Percentiles rank a stretch among this genome's conserved stretches.
phyloP scores from a whole-genome alignment of 2,329 filamentous ascomycete genomes.

The Calonectria leucothoes region DNA sequence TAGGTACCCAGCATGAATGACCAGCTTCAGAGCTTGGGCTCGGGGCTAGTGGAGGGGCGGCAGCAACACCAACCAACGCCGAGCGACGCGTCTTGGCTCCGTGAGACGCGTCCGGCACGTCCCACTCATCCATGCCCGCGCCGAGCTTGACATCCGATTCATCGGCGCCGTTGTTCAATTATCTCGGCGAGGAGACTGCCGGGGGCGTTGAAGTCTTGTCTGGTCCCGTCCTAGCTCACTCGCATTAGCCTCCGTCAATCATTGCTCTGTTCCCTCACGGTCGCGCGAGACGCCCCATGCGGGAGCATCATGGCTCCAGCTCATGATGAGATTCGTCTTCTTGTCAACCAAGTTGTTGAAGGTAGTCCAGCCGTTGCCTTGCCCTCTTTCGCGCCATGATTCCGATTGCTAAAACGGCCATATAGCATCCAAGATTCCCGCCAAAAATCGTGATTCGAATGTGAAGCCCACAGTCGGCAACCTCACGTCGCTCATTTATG shows the following conservation, averaged over 20 bases:
- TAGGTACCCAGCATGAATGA: background rate
- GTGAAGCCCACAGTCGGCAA: conserved; percentile 74
- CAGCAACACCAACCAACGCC: background rate
- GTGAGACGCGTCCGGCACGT: conserved; percentile 21
- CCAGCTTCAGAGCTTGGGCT: background rate
- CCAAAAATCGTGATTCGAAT: conserved; percentile 73
- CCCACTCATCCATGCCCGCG: conserved; percentile 14
- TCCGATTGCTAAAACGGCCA: background rate
- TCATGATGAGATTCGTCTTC: conserved; percentile 48
- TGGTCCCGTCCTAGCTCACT: too few relatives aligned
- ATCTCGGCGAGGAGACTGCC: background rate
- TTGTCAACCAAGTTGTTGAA: conserved; percentile 52
- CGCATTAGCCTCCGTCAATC: background rate
- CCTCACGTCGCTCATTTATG: conserved; percentile 72
- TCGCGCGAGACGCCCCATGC: background rate
- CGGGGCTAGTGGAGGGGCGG: background rate
- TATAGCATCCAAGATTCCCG: conserved; percentile 68
- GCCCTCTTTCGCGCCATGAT: background rate
- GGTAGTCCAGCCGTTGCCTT: conserved; percentile 33
- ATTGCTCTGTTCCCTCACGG: background rate
- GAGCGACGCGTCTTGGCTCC: conserved; percentile 15
- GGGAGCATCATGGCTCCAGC: conserved; percentile 39
- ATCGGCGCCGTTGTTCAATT: conserved; percentile 23
- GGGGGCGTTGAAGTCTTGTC: background rate
- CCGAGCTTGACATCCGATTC: conserved; percentile 19